Evolutionary conservation across 208 protist genomes (phyloP).

Genomic region (Trypanosoma lewisi): DNA sequence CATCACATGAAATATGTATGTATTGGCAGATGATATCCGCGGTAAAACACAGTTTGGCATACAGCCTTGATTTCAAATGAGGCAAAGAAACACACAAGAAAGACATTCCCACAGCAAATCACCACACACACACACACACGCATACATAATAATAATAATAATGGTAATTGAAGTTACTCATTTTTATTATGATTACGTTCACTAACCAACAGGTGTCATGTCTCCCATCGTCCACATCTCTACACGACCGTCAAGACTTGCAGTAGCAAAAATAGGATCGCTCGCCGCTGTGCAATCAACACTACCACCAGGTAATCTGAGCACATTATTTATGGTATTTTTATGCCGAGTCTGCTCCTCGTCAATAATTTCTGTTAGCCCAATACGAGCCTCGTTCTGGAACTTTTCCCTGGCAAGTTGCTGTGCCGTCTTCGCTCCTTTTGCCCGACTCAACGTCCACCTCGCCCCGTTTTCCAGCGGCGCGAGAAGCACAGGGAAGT

Average conservation of each 20-base stretch:
- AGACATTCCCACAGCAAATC: neutral
- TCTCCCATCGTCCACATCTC: conserved; percentile 31
- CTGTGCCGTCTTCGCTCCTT: conserved; percentile 19
- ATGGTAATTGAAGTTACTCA: no score
- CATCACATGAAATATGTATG: no score
- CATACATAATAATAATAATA: neutral
- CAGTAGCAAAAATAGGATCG: conserved; percentile 26
- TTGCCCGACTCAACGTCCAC: conserved; percentile 13
- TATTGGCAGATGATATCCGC: no score
- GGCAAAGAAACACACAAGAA: conserved; percentile 1
- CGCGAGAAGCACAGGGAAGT: conserved; percentile 26
- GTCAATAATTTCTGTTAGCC: conserved; percentile 9
- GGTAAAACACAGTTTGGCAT: no score
- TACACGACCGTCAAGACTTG: conserved; percentile 33
- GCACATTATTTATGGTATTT: conserved; percentile 28
- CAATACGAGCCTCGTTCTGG: conserved; percentile 26
- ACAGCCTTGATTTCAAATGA: neutral
- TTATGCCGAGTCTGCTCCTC: conserved; percentile 27
- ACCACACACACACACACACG: neutral
- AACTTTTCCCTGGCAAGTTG: conserved; percentile 30
- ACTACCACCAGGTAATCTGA: neutral
- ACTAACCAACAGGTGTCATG: conserved; percentile 3
- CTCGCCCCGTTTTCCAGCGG: neutral
- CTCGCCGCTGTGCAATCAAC: neutral
- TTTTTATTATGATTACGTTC: neutral